Base-by-base conservation (phyloP, 768 basidiomycete genomes). In the Calvatia gigantea region DNA sequence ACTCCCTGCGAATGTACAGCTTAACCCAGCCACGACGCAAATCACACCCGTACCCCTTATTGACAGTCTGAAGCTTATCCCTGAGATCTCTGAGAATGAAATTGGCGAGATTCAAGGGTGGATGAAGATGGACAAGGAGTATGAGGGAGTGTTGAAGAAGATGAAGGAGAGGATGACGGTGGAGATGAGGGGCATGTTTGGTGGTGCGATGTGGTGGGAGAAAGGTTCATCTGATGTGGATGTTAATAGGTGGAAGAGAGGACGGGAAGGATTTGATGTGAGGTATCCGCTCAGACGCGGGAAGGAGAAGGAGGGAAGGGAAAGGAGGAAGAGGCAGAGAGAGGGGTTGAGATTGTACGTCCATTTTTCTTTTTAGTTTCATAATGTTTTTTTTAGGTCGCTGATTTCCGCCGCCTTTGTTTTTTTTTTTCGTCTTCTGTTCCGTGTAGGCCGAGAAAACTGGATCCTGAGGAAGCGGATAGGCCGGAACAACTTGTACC, bases 401-500 rank as follows among this genome's bases (percentile, higher is more conserved):
- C 44, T 52, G 52, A 43, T 29, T 31, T 45, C 21, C n/a, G n/a
- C n/a, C n/a, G n/a, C n/a, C n/a, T n/a, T 37, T 37, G 39, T 51
- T 44, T 31, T 54, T 63, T 9, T 50, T 59, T 57, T 46, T 31
- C 23, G 43, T 54, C 51, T 21, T 37, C 52, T 44, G 57, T 50
- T 12, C 8, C 8, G 35, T 37, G 28, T 51, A 88, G 87, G 58
- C 90, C 91, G 11, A 74, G 84, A 53, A 83, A 78, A 61, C 63
- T 90, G 21, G 70, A 76, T 6, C 63, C 73, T 5, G 78, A 82
- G 50, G 78, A 86, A 31, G 81, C 81, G 4, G 78, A 84, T 60
- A 75, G 79, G 25, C 78, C 82, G 11, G 97, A 99, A 65, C 79
- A 85, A 62, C 86, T 99, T 25, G 87, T 98, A 3, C 97, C 97